These are phyloP conservation scores for Phylloboletellus chloephorus DNA, from an alignment of 1,284 basidiomycete species.

Conservation along the genomic window DNA sequence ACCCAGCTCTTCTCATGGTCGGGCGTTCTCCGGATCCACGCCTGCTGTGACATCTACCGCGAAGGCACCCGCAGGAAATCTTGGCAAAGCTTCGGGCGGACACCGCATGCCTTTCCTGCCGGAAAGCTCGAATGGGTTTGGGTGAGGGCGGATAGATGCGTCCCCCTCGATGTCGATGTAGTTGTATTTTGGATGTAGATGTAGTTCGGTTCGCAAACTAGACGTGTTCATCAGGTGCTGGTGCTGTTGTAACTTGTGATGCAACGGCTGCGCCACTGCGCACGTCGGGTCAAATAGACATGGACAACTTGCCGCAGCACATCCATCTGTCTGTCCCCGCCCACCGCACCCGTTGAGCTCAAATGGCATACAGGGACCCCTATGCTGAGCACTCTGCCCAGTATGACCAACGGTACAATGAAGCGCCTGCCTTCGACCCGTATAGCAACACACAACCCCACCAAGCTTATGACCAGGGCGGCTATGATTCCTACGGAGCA, in stretches of 20 bases:
- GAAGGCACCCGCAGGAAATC: slow-evolving; percentile 5
- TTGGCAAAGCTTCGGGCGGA: slow-evolving; percentile 24
- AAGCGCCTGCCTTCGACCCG: slow-evolving; percentile 43
- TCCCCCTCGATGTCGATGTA: not conserved
- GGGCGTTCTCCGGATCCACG: slow-evolving; percentile 9
- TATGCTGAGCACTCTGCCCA: slow-evolving; percentile 39
- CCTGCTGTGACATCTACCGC: slow-evolving; percentile 2
- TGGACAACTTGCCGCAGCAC: slow-evolving; percentile 20
- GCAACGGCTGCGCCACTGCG: slow-evolving; percentile 12
- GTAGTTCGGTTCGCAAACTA: too few species aligned
- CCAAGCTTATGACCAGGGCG: slow-evolving; percentile 45
- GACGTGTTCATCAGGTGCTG: too few species aligned
- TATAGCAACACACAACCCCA: slow-evolving; percentile 45
- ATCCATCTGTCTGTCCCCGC: slow-evolving; percentile 1
- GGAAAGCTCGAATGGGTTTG: slow-evolving; percentile 25
- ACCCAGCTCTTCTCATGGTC: slow-evolving; percentile 22
- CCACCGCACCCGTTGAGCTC: slow-evolving; percentile 6
- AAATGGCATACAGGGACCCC: slow-evolving; percentile 48
- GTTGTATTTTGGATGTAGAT: not conserved
- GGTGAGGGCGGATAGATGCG: slow-evolving; percentile 16
- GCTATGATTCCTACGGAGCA: slow-evolving; percentile 37
- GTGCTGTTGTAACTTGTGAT: slow-evolving; percentile 1
- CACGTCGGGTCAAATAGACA: not conserved
- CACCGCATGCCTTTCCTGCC: slow-evolving; percentile 49
- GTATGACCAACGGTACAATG: slow-evolving; percentile 35